A percentile compares a stretch with the other conserved stretches of the same genome.
phyloP scores from a whole-genome alignment of 139 green algal species.

The Trebouxia sp. region DNA sequence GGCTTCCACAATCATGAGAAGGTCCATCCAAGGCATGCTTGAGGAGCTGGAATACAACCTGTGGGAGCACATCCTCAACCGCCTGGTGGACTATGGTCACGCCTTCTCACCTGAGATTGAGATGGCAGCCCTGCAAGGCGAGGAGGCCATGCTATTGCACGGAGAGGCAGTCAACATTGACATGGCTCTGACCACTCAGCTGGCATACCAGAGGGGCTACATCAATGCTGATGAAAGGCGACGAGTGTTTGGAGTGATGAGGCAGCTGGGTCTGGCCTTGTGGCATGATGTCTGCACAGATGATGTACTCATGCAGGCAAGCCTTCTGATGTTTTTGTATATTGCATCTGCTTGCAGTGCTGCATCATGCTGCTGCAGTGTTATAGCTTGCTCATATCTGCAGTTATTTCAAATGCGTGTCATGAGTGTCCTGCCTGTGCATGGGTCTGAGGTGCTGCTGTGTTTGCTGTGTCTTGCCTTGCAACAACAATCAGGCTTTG shows the following conservation, averaged over 20 bases:
- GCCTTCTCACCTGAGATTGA: conserved; percentile 57
- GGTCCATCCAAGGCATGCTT: conserved; percentile 60
- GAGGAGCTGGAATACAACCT: conserved; percentile 64
- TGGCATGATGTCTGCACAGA: conserved; percentile 45
- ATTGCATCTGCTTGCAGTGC: not conserved
- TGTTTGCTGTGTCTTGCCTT: not conserved
- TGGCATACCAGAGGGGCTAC: conserved; percentile 40
- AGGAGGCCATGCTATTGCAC: conserved; percentile 46
- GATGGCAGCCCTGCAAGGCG: conserved; percentile 50
- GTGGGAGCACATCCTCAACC: conserved; percentile 52
- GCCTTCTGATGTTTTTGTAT: not conserved
- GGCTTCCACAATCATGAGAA: conserved; percentile 37
- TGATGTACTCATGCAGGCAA: conserved; percentile 42
- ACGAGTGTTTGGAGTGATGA: conserved; percentile 44
- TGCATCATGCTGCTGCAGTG: not conserved
- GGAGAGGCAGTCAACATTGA: conserved; percentile 64
- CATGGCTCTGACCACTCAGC: conserved; percentile 57
- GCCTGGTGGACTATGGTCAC: conserved; percentile 62
- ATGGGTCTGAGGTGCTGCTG: too few relatives aligned
- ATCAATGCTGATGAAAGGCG: conserved; percentile 38
- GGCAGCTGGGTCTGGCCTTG: conserved; percentile 37
- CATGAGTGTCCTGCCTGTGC: too few relatives aligned
- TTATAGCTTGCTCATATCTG: too few relatives aligned
- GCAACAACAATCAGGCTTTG: not conserved
- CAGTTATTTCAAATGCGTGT: too few relatives aligned